These are phyloP conservation scores for Nothopassalora personata DNA, from an alignment of 2,329 filamentous ascomycete species.

Conservation along the genomic window DNA sequence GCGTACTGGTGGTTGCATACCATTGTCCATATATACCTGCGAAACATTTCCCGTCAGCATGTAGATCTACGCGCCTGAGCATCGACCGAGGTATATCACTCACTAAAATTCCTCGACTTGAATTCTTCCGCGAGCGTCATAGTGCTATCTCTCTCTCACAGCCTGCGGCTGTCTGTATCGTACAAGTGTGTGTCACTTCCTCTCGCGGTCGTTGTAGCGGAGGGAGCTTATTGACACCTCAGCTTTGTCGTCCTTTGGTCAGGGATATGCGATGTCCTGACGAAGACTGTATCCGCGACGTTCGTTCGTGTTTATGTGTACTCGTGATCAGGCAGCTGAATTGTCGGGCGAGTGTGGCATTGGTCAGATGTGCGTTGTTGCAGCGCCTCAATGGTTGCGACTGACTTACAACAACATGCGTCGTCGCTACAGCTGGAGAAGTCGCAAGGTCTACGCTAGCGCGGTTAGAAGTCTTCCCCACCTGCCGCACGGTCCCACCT, in stretches of 20 bases:
- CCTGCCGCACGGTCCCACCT: too few relatives aligned
- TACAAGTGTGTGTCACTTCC: neutral
- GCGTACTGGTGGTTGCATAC: slow-evolving; percentile 37
- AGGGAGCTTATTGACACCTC: slow-evolving; percentile 8
- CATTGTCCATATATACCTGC: slow-evolving; percentile 65
- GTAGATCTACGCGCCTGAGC: neutral
- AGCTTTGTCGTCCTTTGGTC: neutral
- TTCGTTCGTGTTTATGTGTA: neutral
- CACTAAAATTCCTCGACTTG: slow-evolving; percentile 10
- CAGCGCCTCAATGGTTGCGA: neutral
- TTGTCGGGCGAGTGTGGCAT: neutral
- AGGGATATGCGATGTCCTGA: neutral
- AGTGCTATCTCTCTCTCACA: neutral
- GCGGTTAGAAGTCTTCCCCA: too few relatives aligned
- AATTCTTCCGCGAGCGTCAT: slow-evolving; percentile 11
- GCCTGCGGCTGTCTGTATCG: neutral
- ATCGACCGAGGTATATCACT: neutral
- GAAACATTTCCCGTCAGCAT: slow-evolving; percentile 6
- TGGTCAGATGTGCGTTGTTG: neutral
- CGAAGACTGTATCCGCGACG: neutral
- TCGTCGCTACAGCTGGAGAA: neutral
- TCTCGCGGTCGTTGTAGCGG: neutral
- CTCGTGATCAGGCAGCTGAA: neutral
- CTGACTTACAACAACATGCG: neutral
- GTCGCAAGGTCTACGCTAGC: neutral